Conservation (phyloP, 2,329 filamentous ascomycete genomes). For the Aspergillus phoenicis region DNA sequence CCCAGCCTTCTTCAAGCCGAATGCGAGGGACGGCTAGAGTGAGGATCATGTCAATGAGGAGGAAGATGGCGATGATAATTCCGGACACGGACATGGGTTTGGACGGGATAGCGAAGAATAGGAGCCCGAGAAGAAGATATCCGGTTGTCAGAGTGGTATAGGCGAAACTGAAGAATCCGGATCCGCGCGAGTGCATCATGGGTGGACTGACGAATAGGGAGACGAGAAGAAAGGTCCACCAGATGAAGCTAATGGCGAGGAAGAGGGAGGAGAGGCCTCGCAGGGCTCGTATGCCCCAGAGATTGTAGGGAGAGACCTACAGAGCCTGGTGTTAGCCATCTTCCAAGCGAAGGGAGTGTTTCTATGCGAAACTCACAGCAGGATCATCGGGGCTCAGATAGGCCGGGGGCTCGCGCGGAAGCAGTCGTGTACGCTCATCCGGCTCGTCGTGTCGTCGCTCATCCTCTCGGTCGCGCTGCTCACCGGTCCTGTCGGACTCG, state of each 20-base stretch:
- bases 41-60: constrained; percentile 76
- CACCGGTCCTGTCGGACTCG: background rate
- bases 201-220: constrained; percentile 90
- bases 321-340: background rate
- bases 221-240: constrained; percentile 90
- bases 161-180: constrained; percentile 87
- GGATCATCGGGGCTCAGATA: constrained; percentile 79
- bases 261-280: constrained; percentile 78
- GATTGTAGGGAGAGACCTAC: constrained; percentile 82
- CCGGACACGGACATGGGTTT: constrained; percentile 75
- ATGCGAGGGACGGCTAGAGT: constrained; percentile 74
- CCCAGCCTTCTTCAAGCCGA: constrained; percentile 83
- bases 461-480: constrained; percentile 24
- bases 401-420: constrained; percentile 64
- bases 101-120: constrained; percentile 88
- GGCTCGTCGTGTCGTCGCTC: constrained; percentile 46
- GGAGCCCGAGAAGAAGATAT: constrained; percentile 72
- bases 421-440: constrained; percentile 66
- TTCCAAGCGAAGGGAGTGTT: background rate
- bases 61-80: constrained; percentile 65
- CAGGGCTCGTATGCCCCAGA: constrained; percentile 83
- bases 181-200: constrained; percentile 80
- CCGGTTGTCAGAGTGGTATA: constrained; percentile 78
- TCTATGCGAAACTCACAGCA: constrained; percentile 59
- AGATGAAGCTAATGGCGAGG: constrained; percentile 74